These are phyloP conservation scores for Gaultheria prostrata DNA, from an alignment of 148 eudicot species.

Conservation along the genomic window DNA sequence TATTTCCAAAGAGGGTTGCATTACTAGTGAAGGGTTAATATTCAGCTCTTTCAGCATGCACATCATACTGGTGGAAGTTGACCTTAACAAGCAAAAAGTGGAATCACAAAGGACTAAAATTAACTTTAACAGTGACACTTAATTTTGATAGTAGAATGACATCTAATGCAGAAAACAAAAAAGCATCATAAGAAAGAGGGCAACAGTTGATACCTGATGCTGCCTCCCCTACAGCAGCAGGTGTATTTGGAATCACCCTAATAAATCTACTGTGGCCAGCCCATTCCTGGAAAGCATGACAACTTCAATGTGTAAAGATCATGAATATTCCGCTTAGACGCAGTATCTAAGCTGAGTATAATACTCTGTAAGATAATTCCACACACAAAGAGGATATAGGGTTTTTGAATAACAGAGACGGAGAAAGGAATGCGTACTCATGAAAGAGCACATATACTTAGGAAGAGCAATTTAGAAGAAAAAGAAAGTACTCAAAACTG, in stretches of 20 bases:
- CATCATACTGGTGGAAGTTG: neutral
- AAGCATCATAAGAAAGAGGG: neutral
- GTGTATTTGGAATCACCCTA: conserved; percentile 96
- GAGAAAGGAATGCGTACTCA: neutral
- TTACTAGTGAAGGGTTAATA: neutral
- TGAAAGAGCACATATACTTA: neutral
- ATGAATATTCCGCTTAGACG: neutral
- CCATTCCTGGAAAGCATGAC: conserved; percentile 65
- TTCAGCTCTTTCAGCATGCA: neutral
- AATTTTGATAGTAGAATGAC: neutral
- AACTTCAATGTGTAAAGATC: neutral
- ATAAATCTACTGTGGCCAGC: conserved; percentile 77
- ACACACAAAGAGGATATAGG: neutral
- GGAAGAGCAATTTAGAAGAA: neutral
- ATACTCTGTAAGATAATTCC: neutral
- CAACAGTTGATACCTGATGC: conserved; percentile 61
- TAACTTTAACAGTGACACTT: no score
- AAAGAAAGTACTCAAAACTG: neutral
- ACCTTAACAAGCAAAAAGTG: neutral
- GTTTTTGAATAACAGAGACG: neutral
- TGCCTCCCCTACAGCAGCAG: conserved; percentile 90
- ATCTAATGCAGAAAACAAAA: neutral
- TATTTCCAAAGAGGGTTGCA: neutral
- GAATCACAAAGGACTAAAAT: neutral
- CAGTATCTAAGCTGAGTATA: neutral